Percentiles rank a stretch among this genome's conserved stretches.
Evolutionary conservation across 179 eudicot genomes (phyloP).

Genomic region (Heliamphora ciliata): DNA sequence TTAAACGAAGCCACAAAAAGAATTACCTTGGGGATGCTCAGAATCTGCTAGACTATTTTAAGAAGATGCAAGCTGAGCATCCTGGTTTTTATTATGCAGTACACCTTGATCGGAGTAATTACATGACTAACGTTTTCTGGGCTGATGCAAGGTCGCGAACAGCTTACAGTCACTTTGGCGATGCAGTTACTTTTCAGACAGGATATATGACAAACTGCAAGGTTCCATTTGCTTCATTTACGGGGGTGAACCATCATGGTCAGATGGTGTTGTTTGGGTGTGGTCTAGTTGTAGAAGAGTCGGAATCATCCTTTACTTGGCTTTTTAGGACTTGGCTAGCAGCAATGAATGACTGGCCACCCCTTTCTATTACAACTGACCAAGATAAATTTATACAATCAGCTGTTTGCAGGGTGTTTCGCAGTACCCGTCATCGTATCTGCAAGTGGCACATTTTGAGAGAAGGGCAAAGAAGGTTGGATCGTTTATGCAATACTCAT

Average conservation of each 20-base stretch:
- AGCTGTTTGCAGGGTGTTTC: constrained; percentile 52
- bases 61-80: constrained; percentile 70
- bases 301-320: constrained; percentile 68
- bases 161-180: constrained; percentile 65
- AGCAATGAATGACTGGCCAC: constrained; percentile 55
- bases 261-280: constrained; percentile 64
- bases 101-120: constrained; percentile 62
- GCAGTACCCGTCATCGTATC: constrained; percentile 50
- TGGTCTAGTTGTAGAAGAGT: constrained; percentile 62
- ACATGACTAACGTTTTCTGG: constrained; percentile 70
- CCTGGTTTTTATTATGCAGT: constrained; percentile 78
- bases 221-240: constrained; percentile 69
- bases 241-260: constrained; percentile 73
- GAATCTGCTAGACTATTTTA: constrained; percentile 64
- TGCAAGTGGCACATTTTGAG: constrained; percentile 60
- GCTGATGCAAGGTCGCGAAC: constrained; percentile 70
- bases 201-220: constrained; percentile 40
- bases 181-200: constrained; percentile 52
- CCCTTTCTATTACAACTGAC: constrained; percentile 53
- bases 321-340: constrained; percentile 62
- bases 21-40: constrained; percentile 62
- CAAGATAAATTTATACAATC: constrained; percentile 43
- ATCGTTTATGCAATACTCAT: constrained; percentile 38
- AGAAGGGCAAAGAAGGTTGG: constrained; percentile 59
- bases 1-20: constrained; percentile 28